Percentiles rank a stretch among this genome's conserved stretches.
Conservation (phyloP, 257 asterid species). For the Solanum pinnatisectum region DNA sequence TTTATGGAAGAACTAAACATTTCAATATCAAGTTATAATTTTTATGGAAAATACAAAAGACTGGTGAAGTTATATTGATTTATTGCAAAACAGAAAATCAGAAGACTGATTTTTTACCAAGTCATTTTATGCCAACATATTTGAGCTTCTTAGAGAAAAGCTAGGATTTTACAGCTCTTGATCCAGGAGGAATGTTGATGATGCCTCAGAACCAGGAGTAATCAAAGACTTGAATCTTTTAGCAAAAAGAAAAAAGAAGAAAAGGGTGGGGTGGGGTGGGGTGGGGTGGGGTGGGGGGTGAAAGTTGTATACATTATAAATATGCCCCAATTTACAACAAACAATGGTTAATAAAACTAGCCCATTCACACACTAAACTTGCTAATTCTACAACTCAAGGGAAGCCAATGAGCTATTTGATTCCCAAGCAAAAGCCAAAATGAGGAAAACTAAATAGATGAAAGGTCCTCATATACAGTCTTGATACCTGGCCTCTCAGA, state of each 20-base stretch:
- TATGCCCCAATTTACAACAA: slow-evolving; percentile 36
- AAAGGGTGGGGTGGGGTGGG: neutral
- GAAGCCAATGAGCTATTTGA: slow-evolving; percentile 83
- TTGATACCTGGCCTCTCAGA: slow-evolving; percentile 95
- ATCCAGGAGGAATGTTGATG: neutral
- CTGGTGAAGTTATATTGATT: neutral
- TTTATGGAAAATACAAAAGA: neutral
- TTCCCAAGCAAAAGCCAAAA: slow-evolving; percentile 34
- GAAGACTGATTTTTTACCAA: neutral
- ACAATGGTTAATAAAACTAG: slow-evolving; percentile 23
- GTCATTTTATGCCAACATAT: neutral
- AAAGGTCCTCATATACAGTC: slow-evolving; percentile 85
- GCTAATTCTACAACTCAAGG: slow-evolving; percentile 42
- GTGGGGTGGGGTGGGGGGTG: neutral
- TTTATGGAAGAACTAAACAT: neutral
- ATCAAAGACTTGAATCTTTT: neutral
- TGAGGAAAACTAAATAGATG: slow-evolving; percentile 52
- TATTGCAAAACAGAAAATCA: neutral
- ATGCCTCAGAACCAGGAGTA: neutral
- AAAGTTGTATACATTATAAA: slow-evolving; percentile 17
- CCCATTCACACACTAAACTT: slow-evolving; percentile 15
- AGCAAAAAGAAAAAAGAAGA: neutral
- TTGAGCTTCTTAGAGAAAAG: neutral
- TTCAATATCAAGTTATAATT: neutral
- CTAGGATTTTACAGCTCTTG: neutral